Evolutionary conservation across 768 basidiomycete genomes (phyloP).

Genomic region (Termitomyces sp.): DNA sequence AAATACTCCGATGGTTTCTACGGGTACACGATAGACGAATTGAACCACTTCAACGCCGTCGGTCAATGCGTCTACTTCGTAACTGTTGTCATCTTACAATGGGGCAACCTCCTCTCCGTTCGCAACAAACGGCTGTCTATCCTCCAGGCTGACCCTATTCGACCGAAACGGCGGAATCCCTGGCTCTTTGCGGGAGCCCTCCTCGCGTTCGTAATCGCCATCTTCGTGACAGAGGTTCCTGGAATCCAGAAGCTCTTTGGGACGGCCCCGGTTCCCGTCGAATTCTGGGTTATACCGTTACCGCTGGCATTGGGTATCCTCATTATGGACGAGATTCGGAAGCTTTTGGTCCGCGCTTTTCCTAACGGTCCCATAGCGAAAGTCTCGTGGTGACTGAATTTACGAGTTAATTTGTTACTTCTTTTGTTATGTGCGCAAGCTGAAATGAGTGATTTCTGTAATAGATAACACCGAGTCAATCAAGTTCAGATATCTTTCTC

Average conservation of each 20-base stretch:
- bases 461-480: no score
- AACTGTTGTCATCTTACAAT: conserved; percentile 49
- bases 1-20: conserved; percentile 37
- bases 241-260: conserved; percentile 42
- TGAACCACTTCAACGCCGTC: conserved; percentile 34
- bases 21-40: conserved; percentile 28
- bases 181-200: conserved; percentile 22
- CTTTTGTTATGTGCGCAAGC: no score
- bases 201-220: conserved; percentile 33
- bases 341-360: conserved; percentile 34
- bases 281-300: conserved; percentile 50
- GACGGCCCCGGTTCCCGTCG: conserved; percentile 42
- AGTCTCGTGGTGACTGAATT: conserved; percentile 18
- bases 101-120: conserved; percentile 39
- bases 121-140: conserved; percentile 45
- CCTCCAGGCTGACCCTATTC: conserved; percentile 41
- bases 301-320: conserved; percentile 41
- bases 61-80: conserved; percentile 37
- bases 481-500: no score
- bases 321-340: conserved; percentile 42
- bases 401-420: no score
- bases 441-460: no score
- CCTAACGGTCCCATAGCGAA: conserved; percentile 19
- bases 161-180: conserved; percentile 40
- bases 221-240: conserved; percentile 43